Evolutionary conservation across 1,139 yeast species (phyloP), one percentile per base, ranked within the genome.

Genomic region (Kodamaea arcana): DNA sequence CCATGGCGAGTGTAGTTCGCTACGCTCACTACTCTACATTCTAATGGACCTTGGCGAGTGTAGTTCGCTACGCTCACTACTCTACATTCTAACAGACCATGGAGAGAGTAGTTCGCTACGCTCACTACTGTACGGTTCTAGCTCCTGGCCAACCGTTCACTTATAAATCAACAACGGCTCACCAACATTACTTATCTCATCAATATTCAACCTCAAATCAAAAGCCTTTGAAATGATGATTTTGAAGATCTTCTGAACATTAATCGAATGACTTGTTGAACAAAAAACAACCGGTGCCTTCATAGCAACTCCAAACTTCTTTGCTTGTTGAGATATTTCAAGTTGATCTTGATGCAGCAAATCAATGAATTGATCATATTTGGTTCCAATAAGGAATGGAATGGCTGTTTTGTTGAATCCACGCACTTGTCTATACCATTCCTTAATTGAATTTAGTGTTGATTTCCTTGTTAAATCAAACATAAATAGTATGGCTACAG

Each of bases 361-460:
- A 48, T 84, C 92, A 24, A 86, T 79, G 57, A 92, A 90, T 44
- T 83, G 69, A 56, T 92, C 98, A 58, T 85, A 92, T 56, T 92
- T 92, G 1, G 99, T 92, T 4, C 99, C 99, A 2, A 92, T 83
- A 32, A 92, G 66, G 43, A 92, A 80, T 3, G 97, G 97, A 34
- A 92, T 84, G 15, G 98, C 97, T 0, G 92, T 83, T 51, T 80
- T 81, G 62, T 92, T 92, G 54, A 87, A 81, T 2, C 95, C 95
- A 37, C 95, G 68, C 2, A 94, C 95, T 56, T 87, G 95, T 44
- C 95, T 69, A 55, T 87, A 92, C 98, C 98, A 92, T 51, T 90
- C 96, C 54, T 87, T 86, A 35, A 92, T 75, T 12, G 94, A 83
- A 51, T 85, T 85, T 35, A 92, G 69, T 0, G 97, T 87, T 13